Conservation (phyloP, 192 early-diverging fungal species). For the Funneliformis geosporum region DNA sequence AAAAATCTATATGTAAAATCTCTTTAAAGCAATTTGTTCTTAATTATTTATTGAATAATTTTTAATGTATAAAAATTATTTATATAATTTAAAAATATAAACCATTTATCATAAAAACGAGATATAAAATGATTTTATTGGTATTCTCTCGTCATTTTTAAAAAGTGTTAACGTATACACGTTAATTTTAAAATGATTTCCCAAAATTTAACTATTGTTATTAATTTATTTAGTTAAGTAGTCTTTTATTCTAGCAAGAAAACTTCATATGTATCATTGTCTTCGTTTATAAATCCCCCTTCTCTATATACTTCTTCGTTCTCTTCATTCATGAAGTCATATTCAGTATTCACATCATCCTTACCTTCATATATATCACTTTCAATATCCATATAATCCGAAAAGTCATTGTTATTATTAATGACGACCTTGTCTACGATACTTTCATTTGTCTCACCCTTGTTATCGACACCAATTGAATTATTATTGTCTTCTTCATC, state of each 20-base stretch:
- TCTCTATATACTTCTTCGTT: background rate
- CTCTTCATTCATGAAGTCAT: background rate
- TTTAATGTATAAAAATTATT: background rate
- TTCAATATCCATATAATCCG: background rate
- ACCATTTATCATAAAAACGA: no score
- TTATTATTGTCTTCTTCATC: conserved; percentile 32
- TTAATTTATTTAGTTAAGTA: no score
- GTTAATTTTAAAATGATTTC: no score
- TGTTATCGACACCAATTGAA: background rate
- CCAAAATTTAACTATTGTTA: no score
- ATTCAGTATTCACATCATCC: background rate
- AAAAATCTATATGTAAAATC: background rate
- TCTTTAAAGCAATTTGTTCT: background rate
- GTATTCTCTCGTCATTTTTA: no score
- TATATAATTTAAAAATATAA: background rate
- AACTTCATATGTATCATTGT: background rate
- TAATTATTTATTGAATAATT: background rate
- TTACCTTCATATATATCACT: conserved; percentile 26
- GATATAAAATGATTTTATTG: no score
- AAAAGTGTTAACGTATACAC: no score
- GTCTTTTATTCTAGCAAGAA: background rate
- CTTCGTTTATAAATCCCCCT: background rate
- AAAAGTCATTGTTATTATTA: background rate
- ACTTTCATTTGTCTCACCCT: background rate
- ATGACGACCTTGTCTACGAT: conserved; percentile 8